Evolutionary conservation across 2,329 filamentous ascomycete species (phyloP).

Genomic region (Monosporascus sp.): DNA sequence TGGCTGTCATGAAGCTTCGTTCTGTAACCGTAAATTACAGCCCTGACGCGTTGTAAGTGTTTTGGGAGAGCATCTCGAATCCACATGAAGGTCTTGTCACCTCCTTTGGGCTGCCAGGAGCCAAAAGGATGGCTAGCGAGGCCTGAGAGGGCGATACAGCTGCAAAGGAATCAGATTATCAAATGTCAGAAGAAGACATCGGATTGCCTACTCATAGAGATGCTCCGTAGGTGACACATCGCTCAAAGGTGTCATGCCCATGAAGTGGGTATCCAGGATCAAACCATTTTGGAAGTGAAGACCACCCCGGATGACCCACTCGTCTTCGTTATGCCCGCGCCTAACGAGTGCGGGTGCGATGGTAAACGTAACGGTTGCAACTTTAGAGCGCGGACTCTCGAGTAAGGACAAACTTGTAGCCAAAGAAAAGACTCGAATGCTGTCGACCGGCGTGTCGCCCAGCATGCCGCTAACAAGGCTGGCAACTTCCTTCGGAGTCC

Average conservation of each 20-base stretch:
- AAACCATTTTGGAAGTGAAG: conserved; percentile 1
- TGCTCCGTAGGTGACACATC: conserved; percentile 10
- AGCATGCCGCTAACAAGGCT: conserved; percentile 3
- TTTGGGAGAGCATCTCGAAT: conserved; percentile 19
- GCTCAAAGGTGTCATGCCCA: conserved; percentile 15
- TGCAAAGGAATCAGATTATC: conserved; percentile 1
- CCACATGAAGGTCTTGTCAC: conserved; percentile 22
- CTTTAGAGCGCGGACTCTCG: conserved; percentile 6
- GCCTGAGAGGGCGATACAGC: conserved; percentile 18
- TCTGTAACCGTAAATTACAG: conserved; percentile 20
- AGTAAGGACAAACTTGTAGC: conserved; percentile 6
- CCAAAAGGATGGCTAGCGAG: conserved; percentile 19
- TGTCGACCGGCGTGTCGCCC: conserved; percentile 4
- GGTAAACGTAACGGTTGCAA: conserved; percentile 14
- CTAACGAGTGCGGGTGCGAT: conserved; percentile 4
- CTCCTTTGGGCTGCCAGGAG: conserved; percentile 16
- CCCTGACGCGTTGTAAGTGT: conserved; percentile 9
- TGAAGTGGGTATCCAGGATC: conserved; percentile 17
- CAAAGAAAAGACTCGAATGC: conserved; percentile 13
- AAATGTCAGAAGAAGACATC: background rate
- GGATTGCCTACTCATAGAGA: conserved; percentile 11
- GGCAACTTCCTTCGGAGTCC: conserved; percentile 2
- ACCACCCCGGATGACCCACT: conserved; percentile 1
- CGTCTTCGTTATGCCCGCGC: background rate
- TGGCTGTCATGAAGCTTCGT: conserved; percentile 14